Evolutionary conservation across 805 yeast genomes (phyloP), one percentile per base, ranked within the genome.

Genomic region (Dipodascus geniculatus): DNA sequence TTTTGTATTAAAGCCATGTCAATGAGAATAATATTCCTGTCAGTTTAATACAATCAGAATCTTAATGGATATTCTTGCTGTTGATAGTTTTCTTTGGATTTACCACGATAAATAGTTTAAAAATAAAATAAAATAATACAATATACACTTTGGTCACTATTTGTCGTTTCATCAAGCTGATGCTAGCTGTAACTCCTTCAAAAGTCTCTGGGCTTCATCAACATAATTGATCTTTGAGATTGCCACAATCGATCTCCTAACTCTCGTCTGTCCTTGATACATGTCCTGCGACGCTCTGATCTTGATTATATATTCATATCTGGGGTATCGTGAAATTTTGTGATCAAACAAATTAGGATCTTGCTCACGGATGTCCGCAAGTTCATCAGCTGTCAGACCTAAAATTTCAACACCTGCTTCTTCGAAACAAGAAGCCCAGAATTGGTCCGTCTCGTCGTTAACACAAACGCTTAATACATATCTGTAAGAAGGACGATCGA

Each of bases 361-460:
- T 3, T 58, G 59, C 9, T 60, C 58, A 22, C 57, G 62, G 9
- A 55, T 53, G 44, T 63, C 33, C 14, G 68, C 69, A 56, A 89
- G 68, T 48, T 81, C 85, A 47, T 72, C 70, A 17, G 87, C 86
- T 0, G 91, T 82, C 52, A 74, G 71, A 1, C 83, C 87, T 53
- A 91, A 71, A 48, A 93, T 68, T 58, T 74, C 74, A 48, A 73
- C 74, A 1, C 95, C 98, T 57, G 83, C 85, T 17, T 85, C 91
- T 67, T 93, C 96, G 64, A 93, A 93, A 55, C 85, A 72, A 0
- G 95, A 84, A 31, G 87, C 71, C 95, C 96, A 89, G 56, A 89
- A 66, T 66, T 85, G 89, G 20, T 90, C 95, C 2, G 95, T 77
- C 60, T 75, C 74, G 68, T 93, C 99, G 63, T 82, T 75, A n/a